Evolutionary conservation across 2,329 filamentous ascomycete genomes (phyloP).

Genomic region (Fusarium begoniae): DNA sequence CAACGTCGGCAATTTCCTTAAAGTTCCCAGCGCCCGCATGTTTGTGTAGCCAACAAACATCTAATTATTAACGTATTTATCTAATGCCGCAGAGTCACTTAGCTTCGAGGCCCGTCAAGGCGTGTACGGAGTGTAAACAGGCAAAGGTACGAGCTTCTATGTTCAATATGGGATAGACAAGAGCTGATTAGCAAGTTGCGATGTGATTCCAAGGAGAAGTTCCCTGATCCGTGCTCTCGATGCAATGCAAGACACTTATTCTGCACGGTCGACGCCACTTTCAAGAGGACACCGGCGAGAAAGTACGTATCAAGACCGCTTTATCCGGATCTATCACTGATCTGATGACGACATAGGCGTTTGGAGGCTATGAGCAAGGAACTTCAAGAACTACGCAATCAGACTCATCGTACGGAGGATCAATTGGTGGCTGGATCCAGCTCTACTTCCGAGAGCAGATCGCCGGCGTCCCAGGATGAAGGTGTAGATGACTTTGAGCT

Average conservation of each 20-base stretch:
- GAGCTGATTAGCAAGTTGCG: conserved; percentile 16
- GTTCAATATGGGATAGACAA: fast-evolving
- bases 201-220: conserved; percentile 34
- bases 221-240: conserved; percentile 32
- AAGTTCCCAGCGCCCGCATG: not conserved
- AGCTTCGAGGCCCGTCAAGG: conserved; percentile 10
- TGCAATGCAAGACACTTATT: conserved; percentile 28
- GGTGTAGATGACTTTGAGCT: conserved; percentile 20
- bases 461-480: not conserved
- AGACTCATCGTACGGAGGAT: conserved; percentile 9
- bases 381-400: conserved; percentile 31
- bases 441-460: not conserved
- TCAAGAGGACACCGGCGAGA: conserved; percentile 29
- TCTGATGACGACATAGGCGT: not conserved
- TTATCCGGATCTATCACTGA: not conserved
- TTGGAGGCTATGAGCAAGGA: conserved; percentile 34
- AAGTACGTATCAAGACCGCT: not conserved
- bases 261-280: conserved; percentile 31
- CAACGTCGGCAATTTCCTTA: not conserved
- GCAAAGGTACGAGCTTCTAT: conserved; percentile 6
- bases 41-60: not conserved
- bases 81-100: not conserved
- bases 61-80: not conserved
- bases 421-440: not conserved
- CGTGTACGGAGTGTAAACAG: conserved; percentile 29